Evolutionary conservation across 2,329 filamentous ascomycete genomes (phyloP), one percentile per base, ranked within the genome.

Genomic region (Phyllosticta citrichinensis): DNA sequence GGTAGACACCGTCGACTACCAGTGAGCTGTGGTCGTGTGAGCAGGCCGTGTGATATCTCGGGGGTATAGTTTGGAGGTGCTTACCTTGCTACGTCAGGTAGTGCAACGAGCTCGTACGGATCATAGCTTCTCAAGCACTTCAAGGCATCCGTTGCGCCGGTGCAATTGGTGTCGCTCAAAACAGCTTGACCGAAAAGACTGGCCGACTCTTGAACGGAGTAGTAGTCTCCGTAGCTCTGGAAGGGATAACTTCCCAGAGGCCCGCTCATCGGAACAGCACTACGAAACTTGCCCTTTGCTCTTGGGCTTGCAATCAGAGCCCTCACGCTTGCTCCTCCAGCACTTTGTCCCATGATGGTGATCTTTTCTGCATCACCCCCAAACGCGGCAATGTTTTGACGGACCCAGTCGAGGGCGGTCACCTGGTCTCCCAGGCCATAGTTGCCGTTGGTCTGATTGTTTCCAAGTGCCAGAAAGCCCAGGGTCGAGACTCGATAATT

Each of bases 361-460:
- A 56, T 73, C 57, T 76, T 76, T 40, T 77, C 69, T 3, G 76
- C 75, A 63, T 75, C 71, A 3, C 70, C 71, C n/a, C 71, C 71
- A 55, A 74, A 74, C 19, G 68, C 66, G 33, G 63, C 64, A 63
- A 77, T 74, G 61, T 78, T 71, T 55, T 69, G 68, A 19, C 69
- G 72, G 0, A 81, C 72, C 80, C 80, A 82, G 47, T 80, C 76
- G 6, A 81, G 70, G 0, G 78, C 80, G 24, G 74, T 74, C 57
- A 79, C 76, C 64, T 80, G 77, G 65, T 82, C 80, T 4, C 73
- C 74, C 1, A 83, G 68, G 5, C 78, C 79, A 57, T 74, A 68
- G 70, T 72, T 54, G 69, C 70, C 51, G 70, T 68, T 76, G 80
- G 61, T 82, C 82, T 27, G 79, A 17, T 77, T 75, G 63, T 80